Base-by-base conservation (phyloP, 2,329 filamentous ascomycete species). In the Truncatella angustata region DNA sequence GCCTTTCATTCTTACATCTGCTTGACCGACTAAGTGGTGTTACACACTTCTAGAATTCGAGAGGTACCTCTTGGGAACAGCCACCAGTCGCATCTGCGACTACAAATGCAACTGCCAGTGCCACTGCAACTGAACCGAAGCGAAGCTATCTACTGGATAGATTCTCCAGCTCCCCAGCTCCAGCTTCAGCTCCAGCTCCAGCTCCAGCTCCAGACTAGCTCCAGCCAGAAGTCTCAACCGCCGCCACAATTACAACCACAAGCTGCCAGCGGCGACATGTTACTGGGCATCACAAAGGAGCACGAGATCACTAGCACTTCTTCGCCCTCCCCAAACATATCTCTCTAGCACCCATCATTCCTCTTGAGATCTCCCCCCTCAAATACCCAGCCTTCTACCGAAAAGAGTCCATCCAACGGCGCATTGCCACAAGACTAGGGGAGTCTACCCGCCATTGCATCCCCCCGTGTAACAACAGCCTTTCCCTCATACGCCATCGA, bases 321-420 rank as follows among this genome's bases (percentile, higher is more conserved):
- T 34, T 18, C 43, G 26, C 5, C 28, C 34, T 46, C 43, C n/a
- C n/a, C n/a, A n/a, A 46, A 21, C 26, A 16, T 16, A 28, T 12
- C 21, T 9, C n/a, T 34, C n/a, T 35, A 11, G 9, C 26, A 16
- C 11, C 18, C 5, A 10, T 16, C 30, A 28, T 46, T 28, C 26
- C 18, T 46, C 14, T n/a, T 11, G n/a, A n/a, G n/a, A n/a, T n/a
- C n/a, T n/a, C n/a, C n/a, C n/a, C n/a, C n/a, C n/a, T n/a, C n/a
- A n/a, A n/a, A n/a, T n/a, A n/a, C n/a, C n/a, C n/a, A n/a, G n/a
- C n/a, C n/a, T n/a, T n/a, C n/a, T n/a, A n/a, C n/a, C n/a, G n/a
- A n/a, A n/a, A n/a, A n/a, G n/a, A n/a, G n/a, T n/a, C n/a, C 53
- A 36, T 50, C 34, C 53, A 53, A 50, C 42, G 52, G 56, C 48